These are phyloP conservation scores for Skeletonema potamos DNA, from an alignment of 108 stramenopile genomes.

Conservation along the genomic window DNA sequence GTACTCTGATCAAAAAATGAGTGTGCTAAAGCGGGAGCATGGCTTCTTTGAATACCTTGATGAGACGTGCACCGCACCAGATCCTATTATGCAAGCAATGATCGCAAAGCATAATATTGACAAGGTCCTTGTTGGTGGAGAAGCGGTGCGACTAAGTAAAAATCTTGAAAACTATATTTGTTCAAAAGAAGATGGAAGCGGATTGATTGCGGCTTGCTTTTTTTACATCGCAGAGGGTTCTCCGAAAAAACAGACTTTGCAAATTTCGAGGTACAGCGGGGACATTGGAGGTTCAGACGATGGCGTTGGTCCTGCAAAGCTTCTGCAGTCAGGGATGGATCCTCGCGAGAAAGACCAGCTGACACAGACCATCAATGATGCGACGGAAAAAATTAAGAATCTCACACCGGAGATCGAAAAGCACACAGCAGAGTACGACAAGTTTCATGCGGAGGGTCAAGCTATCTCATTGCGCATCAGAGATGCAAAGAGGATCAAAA, in stretches of 20 bases:
- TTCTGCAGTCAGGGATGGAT: conserved; percentile 58
- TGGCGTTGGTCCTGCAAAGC: conserved; percentile 44
- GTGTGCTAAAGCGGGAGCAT: conserved; percentile 59
- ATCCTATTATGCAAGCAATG: conserved; percentile 72
- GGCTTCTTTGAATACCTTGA: conserved; percentile 82
- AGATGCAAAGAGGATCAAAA: conserved; percentile 39
- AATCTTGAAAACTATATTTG: conserved; percentile 51
- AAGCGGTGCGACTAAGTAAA: conserved; percentile 54
- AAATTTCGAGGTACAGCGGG: conserved; percentile 51
- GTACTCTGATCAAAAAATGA: conserved; percentile 67
- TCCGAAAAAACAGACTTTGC: conserved; percentile 48
- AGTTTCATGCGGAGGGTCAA: conserved; percentile 44
- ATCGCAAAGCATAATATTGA: conserved; percentile 57
- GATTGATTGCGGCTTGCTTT: conserved; percentile 28
- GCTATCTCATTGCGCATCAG: conserved; percentile 15
- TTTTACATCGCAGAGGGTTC: conserved; percentile 19
- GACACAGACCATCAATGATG: conserved; percentile 31
- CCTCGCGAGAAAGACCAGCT: conserved; percentile 53
- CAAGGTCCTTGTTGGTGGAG: conserved; percentile 74
- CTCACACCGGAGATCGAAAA: conserved; percentile 47
- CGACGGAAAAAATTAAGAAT: conserved; percentile 25
- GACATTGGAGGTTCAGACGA: conserved; percentile 33
- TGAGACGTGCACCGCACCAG: conserved; percentile 69
- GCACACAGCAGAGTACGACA: conserved; percentile 17
- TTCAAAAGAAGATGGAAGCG: conserved; percentile 25